Evolutionary conservation across 179 eudicot species (phyloP), one percentile per base, ranked within the genome.

Genomic region (Spergularia azorica): DNA sequence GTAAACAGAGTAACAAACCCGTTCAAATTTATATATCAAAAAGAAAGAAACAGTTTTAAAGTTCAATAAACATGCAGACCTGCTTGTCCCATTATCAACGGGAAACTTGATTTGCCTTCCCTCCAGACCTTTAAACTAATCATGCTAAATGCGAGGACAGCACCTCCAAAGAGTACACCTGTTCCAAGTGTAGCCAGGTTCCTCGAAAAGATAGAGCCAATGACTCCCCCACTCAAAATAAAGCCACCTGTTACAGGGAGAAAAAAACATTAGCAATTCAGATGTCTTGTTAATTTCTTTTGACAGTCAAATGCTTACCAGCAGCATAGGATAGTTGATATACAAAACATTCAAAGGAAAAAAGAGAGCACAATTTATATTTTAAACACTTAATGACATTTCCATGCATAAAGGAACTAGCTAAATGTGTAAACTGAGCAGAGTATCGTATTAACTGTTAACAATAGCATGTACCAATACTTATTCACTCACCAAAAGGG

Each of bases 1-100:
- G 32, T 60, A 60, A 36, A 2, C 32, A 26, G 2, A 26, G 32
- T 26, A 59, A 59, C 63, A 60, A 20, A 60, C 13, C 1, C 20
- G 63, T 32, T 60, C 14, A 60, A 5, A 60, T 17, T 17, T 20
- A 21, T 20, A 60, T 6, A 26, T 13, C 17, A 36, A 36, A 26
- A 62, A 61, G 32, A 3, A 20, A 14, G 15, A 11, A 26, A 58
- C 0, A 20, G 20, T 18, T 8, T 67, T 32, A 4, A 57, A 63
- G 32, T 60, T 59, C 59, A 63, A 63, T 68, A n/a, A 46, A 74
- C 56, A 74, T 20, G 58, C 62, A 9, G 83, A 93, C 98, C 95
- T 89, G 97, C 91, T 91, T 93, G 97, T 80, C 97, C 98, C 52
- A 88, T 79, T 67, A 91, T 89, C 76, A 89, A 90, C 12, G 93